Conservation (phyloP, 768 basidiomycete genomes). For the Xerocomellus chrysenteron region DNA sequence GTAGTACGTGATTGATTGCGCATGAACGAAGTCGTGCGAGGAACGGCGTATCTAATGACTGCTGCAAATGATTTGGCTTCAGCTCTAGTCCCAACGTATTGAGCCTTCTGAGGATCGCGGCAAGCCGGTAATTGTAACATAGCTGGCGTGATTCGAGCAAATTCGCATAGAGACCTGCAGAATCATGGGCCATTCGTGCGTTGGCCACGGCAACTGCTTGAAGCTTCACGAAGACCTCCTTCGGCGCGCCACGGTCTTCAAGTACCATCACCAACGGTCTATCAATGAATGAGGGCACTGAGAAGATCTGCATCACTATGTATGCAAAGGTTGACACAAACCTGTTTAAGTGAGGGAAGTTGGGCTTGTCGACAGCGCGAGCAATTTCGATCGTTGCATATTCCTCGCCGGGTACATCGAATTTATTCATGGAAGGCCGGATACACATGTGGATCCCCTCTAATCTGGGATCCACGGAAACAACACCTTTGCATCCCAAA, state of each 20-base stretch:
- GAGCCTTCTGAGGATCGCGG: conserved; percentile 50
- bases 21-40: conserved; percentile 54
- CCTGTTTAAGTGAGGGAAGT: conserved; percentile 71
- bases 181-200: conserved; percentile 60
- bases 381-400: conserved; percentile 74
- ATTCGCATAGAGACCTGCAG: conserved; percentile 44
- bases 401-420: conserved; percentile 48
- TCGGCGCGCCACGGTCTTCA: conserved; percentile 68
- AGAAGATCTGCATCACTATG: neutral
- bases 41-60: conserved; percentile 54
- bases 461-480: conserved; percentile 58
- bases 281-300: neutral
- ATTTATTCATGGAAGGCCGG: conserved; percentile 75
- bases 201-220: conserved; percentile 61
- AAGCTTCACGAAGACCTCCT: conserved; percentile 56
- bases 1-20: conserved; percentile 61
- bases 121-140: conserved; percentile 47
- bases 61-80: conserved; percentile 31
- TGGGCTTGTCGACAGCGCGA: conserved; percentile 57
- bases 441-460: conserved; percentile 67
- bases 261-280: conserved; percentile 78
- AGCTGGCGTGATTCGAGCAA: conserved; percentile 52
- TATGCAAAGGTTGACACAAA: conserved; percentile 39
- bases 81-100: conserved; percentile 49
- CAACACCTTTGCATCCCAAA: conserved; percentile 81